phyloP scores from a whole-genome alignment of 495 filamentous ascomycete genomes.

The Extremus antarcticus region DNA sequence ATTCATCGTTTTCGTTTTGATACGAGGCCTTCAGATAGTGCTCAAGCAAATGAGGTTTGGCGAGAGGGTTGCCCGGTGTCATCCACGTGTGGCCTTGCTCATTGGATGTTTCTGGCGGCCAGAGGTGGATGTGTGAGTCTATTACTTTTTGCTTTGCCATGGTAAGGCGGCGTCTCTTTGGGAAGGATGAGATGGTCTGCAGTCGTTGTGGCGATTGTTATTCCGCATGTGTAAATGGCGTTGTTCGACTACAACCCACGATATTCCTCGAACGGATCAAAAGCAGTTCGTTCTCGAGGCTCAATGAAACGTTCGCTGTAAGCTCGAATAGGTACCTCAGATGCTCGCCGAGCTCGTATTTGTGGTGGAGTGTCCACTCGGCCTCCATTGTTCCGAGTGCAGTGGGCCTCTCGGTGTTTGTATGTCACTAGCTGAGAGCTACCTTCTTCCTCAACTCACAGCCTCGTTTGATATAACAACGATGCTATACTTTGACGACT shows the following conservation, averaged over 20 bases:
- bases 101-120: constrained; percentile 46
- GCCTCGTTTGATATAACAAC: neutral
- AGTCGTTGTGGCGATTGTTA: no score
- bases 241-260: no score
- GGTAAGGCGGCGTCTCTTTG: no score
- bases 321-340: no score
- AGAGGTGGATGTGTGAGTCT: constrained; percentile 85
- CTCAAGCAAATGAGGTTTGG: constrained; percentile 43
- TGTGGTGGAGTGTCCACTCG: no score
- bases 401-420: neutral
- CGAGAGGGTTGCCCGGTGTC: constrained; percentile 42
- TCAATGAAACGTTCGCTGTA: no score
- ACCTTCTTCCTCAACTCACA: neutral
- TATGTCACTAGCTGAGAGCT: neutral
- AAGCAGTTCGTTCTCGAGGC: no score
- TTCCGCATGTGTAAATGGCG: no score
- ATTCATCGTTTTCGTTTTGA: neutral
- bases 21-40: constrained; percentile 13
- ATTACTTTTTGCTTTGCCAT: constrained; percentile 40
- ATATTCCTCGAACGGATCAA: no score
- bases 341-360: no score
- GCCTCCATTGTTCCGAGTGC: neutral
- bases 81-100: constrained; percentile 55
- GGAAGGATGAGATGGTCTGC: no score
- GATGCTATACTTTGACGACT: neutral